Evolutionary conservation across 2,329 filamentous ascomycete species (phyloP).

Genomic region (Alternaria metachromatica): DNA sequence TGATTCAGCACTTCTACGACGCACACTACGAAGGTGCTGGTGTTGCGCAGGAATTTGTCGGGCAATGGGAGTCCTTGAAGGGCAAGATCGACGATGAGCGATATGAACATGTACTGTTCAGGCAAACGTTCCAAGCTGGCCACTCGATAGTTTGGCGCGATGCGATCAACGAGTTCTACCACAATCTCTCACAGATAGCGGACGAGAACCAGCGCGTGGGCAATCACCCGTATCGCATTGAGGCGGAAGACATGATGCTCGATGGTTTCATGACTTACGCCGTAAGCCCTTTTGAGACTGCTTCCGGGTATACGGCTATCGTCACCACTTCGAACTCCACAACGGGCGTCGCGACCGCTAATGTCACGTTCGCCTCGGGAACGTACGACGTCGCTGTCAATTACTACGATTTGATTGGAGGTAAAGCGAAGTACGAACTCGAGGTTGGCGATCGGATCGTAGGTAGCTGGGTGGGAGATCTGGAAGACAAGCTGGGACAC

Average conservation of each 20-base stretch:
- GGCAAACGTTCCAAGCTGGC: constrained; percentile 70
- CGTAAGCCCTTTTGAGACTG: constrained; percentile 66
- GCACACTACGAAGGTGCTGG: constrained; percentile 66
- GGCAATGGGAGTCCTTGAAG: constrained; percentile 61
- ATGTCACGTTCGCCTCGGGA: constrained; percentile 58
- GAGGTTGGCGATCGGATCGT: constrained; percentile 61
- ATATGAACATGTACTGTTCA: constrained; percentile 64
- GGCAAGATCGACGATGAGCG: constrained; percentile 66
- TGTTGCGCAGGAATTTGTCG: constrained; percentile 65
- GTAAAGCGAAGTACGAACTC: constrained; percentile 63
- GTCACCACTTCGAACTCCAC: constrained; percentile 63
- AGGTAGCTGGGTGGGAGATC: constrained; percentile 66
- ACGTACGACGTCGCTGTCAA: constrained; percentile 70
- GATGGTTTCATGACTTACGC: constrained; percentile 62
- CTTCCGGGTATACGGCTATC: constrained; percentile 63
- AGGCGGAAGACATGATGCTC: constrained; percentile 70
- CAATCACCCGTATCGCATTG: constrained; percentile 69
- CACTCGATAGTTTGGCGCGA: constrained; percentile 76
- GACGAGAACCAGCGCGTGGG: constrained; percentile 65
- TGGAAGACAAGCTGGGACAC: constrained; percentile 66
- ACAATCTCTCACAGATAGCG: constrained; percentile 65
- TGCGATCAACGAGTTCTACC: constrained; percentile 69
- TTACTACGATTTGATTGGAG: constrained; percentile 69
- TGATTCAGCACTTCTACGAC: constrained; percentile 72
- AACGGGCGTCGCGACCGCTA: constrained; percentile 57